Base-by-base conservation (phyloP, 225 moss, liverwort and hornwort genomes). In the Pseudisothecium myosuroides region DNA sequence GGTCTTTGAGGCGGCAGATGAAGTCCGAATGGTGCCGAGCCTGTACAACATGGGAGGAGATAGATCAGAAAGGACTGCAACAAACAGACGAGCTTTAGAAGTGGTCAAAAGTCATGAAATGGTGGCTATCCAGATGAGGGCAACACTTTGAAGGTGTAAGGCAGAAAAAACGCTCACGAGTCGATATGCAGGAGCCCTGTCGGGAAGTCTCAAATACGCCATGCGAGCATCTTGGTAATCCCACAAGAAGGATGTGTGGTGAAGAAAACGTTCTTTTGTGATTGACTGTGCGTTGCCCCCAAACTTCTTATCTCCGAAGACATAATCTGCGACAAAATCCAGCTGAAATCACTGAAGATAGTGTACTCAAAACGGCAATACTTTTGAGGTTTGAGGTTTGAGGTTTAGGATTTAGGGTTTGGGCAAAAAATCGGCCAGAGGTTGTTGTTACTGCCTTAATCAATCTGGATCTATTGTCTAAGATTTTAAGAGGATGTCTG, bases 241-340 rank as follows among this genome's bases (percentile, higher is more conserved):
- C 98, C 97, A 99, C 55, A 99, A 88, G 83, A 99, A 97, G 59
- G 98, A 97, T 29, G 98, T 99, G 86, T 97, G 98, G 91, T 97
- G 98, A 69, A 97, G 95, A 89, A 96, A 97, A 21, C 97, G 93
- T 68, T 92, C 91, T 89, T 94, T 97, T 5, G 91, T 95, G 87
- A 97, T 97, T 4, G 96, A 95, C 90, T 96, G 96, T 22, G 96
- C 97, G 87, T 97, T 99, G 79, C 97, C 97, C 28, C 97, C 96
- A 88, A 97, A 96, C 88, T 96, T 97, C 82, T 87, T 95, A 85
- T 97, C 91, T 14, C 90, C 90, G 37, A 99, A 91, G 32, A 99
- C 96, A 59, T 97, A 99, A 86, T 99, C 97, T 97, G 94, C 83
- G 80, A 80, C 47, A 83, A 85, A 17, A 60, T 36, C 34, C 61